Evolutionary conservation across 495 filamentous ascomycete species (phyloP).

Genomic region (Tirmania nivea): DNA sequence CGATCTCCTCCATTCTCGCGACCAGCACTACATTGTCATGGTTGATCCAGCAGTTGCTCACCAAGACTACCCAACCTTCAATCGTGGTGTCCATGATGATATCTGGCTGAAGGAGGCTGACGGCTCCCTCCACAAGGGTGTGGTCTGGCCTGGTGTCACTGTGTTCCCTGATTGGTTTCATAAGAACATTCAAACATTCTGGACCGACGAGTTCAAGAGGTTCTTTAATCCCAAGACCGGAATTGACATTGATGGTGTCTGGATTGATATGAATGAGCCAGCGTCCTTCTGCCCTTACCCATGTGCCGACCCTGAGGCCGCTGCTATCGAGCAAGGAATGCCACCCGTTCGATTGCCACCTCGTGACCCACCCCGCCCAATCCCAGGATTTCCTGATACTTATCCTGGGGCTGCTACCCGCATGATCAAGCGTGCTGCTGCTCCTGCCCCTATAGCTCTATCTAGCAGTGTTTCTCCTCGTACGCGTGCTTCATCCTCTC

Average conservation of each 20-base stretch:
- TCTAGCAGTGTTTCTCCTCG: background rate
- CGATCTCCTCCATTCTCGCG: constrained; percentile 43
- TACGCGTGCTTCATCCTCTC: background rate
- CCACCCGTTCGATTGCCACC: constrained; percentile 41
- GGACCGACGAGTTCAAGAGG: constrained; percentile 44
- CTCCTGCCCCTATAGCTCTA: constrained; percentile 7
- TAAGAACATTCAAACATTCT: constrained; percentile 36
- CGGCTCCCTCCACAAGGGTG: constrained; percentile 48
- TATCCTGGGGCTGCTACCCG: background rate
- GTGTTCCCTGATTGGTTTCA: constrained; percentile 70
- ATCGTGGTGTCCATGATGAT: constrained; percentile 36
- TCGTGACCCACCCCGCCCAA: constrained; percentile 33
- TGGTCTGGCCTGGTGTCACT: constrained; percentile 69
- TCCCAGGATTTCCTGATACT: constrained; percentile 36
- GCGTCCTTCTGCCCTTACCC: constrained; percentile 52
- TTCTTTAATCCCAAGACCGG: constrained; percentile 48
- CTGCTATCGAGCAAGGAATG: constrained; percentile 30
- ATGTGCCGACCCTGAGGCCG: constrained; percentile 36
- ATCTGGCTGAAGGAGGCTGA: constrained; percentile 45
- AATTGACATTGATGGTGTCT: constrained; percentile 64
- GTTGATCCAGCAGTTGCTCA: constrained; percentile 66
- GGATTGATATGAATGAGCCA: constrained; percentile 79
- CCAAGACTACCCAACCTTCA: constrained; percentile 41
- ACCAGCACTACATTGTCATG: constrained; percentile 73
- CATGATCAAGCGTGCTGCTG: background rate